phyloP scores from a whole-genome alignment of 345 rosid genomes.

The Toxicodendron radicans region DNA sequence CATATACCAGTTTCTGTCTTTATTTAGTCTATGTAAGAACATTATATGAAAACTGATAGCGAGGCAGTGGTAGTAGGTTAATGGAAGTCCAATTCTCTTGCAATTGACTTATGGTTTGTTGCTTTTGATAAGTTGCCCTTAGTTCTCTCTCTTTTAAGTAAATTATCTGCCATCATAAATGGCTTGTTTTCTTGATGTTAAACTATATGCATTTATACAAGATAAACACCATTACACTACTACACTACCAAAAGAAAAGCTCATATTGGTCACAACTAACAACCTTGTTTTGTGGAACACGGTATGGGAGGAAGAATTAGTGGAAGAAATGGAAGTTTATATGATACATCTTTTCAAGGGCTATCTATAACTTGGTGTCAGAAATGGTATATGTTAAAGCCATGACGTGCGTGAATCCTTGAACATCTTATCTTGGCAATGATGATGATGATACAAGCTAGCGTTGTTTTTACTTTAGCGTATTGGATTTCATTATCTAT shows the following conservation, averaged over 20 bases:
- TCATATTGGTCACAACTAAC: not conserved
- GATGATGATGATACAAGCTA: not conserved
- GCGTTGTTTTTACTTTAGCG: not conserved
- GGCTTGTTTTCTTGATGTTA: not conserved
- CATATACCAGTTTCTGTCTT: slow-evolving; percentile 8
- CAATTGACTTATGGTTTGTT: not conserved
- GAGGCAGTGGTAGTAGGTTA: slow-evolving; percentile 5
- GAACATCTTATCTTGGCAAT: not conserved
- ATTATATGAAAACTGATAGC: not conserved
- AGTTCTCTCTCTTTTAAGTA: not conserved
- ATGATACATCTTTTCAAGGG: not conserved
- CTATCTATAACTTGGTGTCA: not conserved
- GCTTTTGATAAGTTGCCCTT: not conserved
- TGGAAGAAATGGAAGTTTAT: not conserved
- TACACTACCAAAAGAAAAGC: not conserved
- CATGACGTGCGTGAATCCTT: not conserved
- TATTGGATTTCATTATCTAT: not conserved
- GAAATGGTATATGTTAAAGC: not conserved
- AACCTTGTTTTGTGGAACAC: not conserved
- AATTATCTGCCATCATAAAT: not conserved
- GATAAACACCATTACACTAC: not conserved
- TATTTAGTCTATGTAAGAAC: not conserved
- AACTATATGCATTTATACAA: not conserved
- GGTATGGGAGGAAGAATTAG: not conserved
- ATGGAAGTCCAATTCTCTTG: not conserved